Conservation (phyloP, 2,329 filamentous ascomycete genomes). For the Blastomyces gilchristii region DNA sequence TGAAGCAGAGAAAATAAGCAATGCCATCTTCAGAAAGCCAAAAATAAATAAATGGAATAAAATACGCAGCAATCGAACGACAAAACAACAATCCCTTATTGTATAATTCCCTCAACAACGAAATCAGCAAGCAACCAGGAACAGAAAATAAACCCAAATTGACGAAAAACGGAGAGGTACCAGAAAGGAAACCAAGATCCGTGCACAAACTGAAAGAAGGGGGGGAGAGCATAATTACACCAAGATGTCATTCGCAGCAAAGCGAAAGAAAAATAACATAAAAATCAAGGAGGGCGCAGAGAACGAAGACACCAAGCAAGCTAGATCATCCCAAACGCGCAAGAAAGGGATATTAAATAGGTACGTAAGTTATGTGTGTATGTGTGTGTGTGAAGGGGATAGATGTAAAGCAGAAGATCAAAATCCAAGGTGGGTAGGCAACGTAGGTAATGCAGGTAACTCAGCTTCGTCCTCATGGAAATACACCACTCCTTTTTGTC, state of each 20-base stretch:
- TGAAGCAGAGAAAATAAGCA: neutral
- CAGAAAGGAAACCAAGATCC: slow-evolving; percentile 1
- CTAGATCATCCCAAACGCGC: too few relatives aligned
- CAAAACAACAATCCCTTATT: neutral
- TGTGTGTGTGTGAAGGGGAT: too few relatives aligned
- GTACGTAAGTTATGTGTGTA: too few relatives aligned
- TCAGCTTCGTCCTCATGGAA: too few relatives aligned
- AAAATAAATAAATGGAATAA: slow-evolving; percentile 7
- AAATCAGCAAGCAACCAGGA: slow-evolving; percentile 12
- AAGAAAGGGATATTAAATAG: too few relatives aligned
- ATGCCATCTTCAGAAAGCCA: neutral
- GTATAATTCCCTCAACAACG: slow-evolving; percentile 1
- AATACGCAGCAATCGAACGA: neutral
- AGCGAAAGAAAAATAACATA: too few relatives aligned
- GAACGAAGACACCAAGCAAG: too few relatives aligned
- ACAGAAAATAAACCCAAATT: slow-evolving; percentile 6
- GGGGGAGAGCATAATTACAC: slow-evolving; percentile 6
- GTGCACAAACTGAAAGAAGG: slow-evolving; percentile 4
- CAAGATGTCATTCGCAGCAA: neutral
- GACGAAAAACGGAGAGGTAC: neutral
- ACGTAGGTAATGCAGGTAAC: too few relatives aligned
- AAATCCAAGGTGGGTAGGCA: too few relatives aligned
- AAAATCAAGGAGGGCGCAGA: neutral
- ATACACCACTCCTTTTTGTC: too few relatives aligned
- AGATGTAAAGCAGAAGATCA: too few relatives aligned